Conservation (phyloP, 495 filamentous ascomycete genomes). For the Daldinia bambusicola region DNA sequence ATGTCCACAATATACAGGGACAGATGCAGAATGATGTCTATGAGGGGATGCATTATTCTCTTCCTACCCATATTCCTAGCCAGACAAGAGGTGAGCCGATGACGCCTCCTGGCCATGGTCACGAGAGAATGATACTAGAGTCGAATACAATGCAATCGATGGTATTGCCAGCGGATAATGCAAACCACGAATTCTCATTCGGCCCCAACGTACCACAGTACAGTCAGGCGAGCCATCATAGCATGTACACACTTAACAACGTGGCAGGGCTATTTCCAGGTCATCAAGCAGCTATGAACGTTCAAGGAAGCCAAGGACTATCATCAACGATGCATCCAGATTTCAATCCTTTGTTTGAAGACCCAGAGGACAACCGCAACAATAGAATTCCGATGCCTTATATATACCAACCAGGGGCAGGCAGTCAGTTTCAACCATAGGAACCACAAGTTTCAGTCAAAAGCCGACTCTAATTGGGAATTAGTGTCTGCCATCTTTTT, state of each 20-base stretch:
- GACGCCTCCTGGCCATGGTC: slow-evolving; percentile 5
- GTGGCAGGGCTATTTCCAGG: slow-evolving; percentile 27
- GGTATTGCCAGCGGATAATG: slow-evolving; percentile 3
- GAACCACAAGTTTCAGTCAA: neutral
- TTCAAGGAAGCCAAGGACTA: slow-evolving; percentile 2
- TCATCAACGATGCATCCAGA: slow-evolving; percentile 1
- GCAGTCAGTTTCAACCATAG: slow-evolving; percentile 13
- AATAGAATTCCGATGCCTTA: slow-evolving; percentile 15
- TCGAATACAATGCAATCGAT: slow-evolving; percentile 19
- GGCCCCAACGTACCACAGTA: slow-evolving; percentile 5
- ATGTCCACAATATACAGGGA: neutral
- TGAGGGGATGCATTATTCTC: slow-evolving; percentile 12
- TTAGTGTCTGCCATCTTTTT: neutral
- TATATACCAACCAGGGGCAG: slow-evolving; percentile 8
- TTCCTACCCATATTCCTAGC: slow-evolving; percentile 7
- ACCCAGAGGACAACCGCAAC: slow-evolving; percentile 17
- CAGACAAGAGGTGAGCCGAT: slow-evolving; percentile 6
- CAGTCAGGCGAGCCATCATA: slow-evolving; percentile 6
- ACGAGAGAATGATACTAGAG: slow-evolving; percentile 26
- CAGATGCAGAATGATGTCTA: slow-evolving; percentile 14
- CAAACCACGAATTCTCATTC: slow-evolving; percentile 19
- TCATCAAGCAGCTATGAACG: neutral
- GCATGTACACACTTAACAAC: slow-evolving; percentile 21
- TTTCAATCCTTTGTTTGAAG: slow-evolving; percentile 17
- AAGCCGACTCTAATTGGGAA: neutral